phyloP scores from a whole-genome alignment of 2,329 filamentous ascomycete species.

The Penicillium italicum region DNA sequence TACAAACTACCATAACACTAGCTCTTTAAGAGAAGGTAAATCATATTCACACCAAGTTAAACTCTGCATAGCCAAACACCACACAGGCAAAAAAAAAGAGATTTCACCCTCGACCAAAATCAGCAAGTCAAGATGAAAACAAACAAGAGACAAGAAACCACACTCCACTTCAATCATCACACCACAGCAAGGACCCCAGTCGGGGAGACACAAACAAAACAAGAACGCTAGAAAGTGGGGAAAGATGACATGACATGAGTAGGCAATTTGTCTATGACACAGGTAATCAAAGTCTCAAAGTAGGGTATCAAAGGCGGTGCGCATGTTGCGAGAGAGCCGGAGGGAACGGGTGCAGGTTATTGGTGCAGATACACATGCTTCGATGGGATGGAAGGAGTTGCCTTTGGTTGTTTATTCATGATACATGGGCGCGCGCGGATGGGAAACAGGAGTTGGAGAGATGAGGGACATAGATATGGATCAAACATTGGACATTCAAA shows the following conservation, averaged over 20 bases:
- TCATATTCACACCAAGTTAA: slow-evolving; percentile 25
- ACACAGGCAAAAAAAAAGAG: background rate
- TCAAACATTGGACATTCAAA: slow-evolving; percentile 4
- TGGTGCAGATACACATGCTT: slow-evolving; percentile 1
- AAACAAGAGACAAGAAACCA: background rate
- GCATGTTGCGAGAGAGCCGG: background rate
- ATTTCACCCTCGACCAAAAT: background rate
- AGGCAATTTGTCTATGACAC: slow-evolving; percentile 21
- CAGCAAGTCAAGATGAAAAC: background rate
- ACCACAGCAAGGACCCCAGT: background rate
- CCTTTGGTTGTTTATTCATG: slow-evolving; percentile 13
- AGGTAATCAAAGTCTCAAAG: slow-evolving; percentile 13
- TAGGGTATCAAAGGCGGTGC: slow-evolving; percentile 9
- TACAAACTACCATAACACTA: background rate
- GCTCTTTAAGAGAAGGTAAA: slow-evolving; percentile 1
- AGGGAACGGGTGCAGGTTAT: background rate
- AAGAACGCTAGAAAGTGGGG: slow-evolving; percentile 10
- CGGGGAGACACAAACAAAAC: background rate
- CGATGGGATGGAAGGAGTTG: background rate
- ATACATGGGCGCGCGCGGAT: slow-evolving; percentile 10
- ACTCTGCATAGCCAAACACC: slow-evolving; percentile 17
- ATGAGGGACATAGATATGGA: background rate
- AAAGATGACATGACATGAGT: slow-evolving; percentile 14
- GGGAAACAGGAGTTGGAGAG: background rate
- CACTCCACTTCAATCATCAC: slow-evolving; percentile 1